Base-by-base conservation (phyloP, 257 asterid genomes). In the Schizonepeta tenuifolia region DNA sequence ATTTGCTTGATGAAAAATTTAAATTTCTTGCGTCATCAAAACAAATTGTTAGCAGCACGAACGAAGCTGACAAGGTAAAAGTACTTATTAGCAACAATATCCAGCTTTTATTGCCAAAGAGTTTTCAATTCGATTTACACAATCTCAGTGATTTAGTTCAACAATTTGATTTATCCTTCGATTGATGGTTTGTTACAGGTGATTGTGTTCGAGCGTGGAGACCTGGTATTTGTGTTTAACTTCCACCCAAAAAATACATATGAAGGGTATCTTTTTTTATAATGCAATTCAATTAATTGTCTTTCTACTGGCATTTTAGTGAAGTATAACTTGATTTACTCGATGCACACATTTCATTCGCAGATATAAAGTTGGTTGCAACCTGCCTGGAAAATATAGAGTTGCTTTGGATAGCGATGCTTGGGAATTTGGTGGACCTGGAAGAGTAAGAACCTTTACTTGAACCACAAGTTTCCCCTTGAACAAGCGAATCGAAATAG, bases 341-440 rank as follows among this genome's bases (percentile, higher is more conserved):
- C 35, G 13, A 55, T 43, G 21, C 36, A 31, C 67, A 4, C 51
- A 13, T 62, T 73, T 75, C 77, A 35, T 75, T 50, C 63, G 57
- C 92, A 91, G 98, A 89, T 95, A 95, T 68, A 92, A 95, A 86
- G 90, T 95, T 67, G 98, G 99, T 43, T 94, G 98, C 13, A 97
- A 95, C 83, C 76, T 88, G 82, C 99, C 99, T 7, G 99, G 98
- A 72, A 95, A 87, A 83, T 95, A 91, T 71, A 83, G 84, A 82
- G 96, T 95, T 64, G 98, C 91, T 57, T 83, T 95, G 84, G 97
- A 95, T 74, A 86, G 98, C 57, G 98, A 95, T 86, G 90, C 97
- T 67, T 79, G 79, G 92, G 98, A 86, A 38, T 92, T 90, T 71
- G 99, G 99, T 71, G 99, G 99, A 56, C 92, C 41, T 80, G 98